phyloP scores from a whole-genome alignment of 495 filamentous ascomycete species.

The Tuber calosporum region DNA sequence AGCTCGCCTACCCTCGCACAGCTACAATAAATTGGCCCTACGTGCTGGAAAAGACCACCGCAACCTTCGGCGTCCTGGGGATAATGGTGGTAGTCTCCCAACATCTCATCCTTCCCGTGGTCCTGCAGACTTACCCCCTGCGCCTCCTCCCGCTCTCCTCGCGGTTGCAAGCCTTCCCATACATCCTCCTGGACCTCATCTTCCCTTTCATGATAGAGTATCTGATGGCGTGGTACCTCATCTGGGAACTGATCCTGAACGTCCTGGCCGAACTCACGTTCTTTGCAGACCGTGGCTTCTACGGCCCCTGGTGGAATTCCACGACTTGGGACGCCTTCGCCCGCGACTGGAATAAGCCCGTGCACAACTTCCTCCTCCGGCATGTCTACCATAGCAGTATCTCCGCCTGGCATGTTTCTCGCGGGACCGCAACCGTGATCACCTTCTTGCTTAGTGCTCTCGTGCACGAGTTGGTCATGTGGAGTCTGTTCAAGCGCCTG shows the following conservation, averaged over 20 bases:
- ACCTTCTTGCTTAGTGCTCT: constrained; percentile 65
- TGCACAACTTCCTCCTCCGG: constrained; percentile 64
- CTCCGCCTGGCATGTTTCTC: constrained; percentile 59
- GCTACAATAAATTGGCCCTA: constrained; percentile 63
- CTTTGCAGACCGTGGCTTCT: constrained; percentile 73
- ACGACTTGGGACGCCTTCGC: constrained; percentile 48
- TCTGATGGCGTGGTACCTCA: constrained; percentile 61
- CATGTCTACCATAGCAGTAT: constrained; percentile 72
- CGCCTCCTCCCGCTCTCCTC: constrained; percentile 55
- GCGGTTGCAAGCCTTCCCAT: constrained; percentile 60
- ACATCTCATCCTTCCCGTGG: constrained; percentile 58
- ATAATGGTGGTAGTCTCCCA: constrained; percentile 57
- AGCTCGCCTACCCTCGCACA: constrained; percentile 66
- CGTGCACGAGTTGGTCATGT: constrained; percentile 70
- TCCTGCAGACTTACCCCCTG: constrained; percentile 58
- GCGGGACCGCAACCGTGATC: constrained; percentile 61
- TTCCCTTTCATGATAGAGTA: constrained; percentile 74
- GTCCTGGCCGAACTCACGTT: constrained; percentile 63
- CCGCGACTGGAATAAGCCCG: constrained; percentile 66
- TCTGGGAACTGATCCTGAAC: constrained; percentile 75
- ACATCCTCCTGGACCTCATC: constrained; percentile 60
- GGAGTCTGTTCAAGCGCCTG: constrained; percentile 68
- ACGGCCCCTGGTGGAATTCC: constrained; percentile 64
- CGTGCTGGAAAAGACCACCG: constrained; percentile 60
- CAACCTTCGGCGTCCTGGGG: constrained; percentile 61